Conservation (phyloP, 139 green algal species). For the Coelastrella sp. region DNA sequence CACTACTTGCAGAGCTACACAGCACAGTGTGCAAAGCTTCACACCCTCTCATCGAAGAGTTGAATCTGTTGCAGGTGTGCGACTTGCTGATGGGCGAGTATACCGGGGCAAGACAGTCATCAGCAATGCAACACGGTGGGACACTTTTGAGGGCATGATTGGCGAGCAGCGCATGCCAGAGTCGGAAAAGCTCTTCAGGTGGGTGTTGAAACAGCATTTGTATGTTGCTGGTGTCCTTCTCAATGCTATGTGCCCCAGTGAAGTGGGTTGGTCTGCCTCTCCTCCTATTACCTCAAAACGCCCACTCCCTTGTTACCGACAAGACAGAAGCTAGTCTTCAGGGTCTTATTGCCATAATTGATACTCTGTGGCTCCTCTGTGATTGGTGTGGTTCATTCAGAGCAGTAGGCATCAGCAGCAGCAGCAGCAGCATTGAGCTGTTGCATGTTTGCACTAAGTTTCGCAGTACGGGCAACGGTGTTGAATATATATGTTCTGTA, state of each 20-base stretch:
- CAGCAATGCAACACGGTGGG: slow-evolving; percentile 96
- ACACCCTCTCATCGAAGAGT: neutral
- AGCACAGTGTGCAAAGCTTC: neutral
- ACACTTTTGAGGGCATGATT: slow-evolving; percentile 95
- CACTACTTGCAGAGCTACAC: neutral
- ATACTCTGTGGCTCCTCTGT: no score
- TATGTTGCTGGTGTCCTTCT: neutral
- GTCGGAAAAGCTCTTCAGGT: slow-evolving; percentile 76
- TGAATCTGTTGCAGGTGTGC: slow-evolving; percentile 66
- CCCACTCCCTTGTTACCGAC: no score
- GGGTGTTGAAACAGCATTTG: neutral
- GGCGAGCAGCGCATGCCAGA: slow-evolving; percentile 77
- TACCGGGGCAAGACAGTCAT: slow-evolving; percentile 84
- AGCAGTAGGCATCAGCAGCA: no score
- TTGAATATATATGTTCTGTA: neutral
- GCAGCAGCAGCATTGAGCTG: no score
- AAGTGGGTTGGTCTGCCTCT: no score
- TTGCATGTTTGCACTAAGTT: no score
- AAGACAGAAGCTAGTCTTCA: no score
- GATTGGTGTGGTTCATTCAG: no score
- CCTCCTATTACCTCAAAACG: no score
- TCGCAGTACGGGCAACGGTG: neutral
- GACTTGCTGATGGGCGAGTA: slow-evolving; percentile 83
- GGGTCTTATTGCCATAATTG: no score
- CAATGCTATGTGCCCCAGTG: no score